phyloP scores from a whole-genome alignment of 2,329 filamentous ascomycete genomes.

The Trichoderma citrinoviride region DNA sequence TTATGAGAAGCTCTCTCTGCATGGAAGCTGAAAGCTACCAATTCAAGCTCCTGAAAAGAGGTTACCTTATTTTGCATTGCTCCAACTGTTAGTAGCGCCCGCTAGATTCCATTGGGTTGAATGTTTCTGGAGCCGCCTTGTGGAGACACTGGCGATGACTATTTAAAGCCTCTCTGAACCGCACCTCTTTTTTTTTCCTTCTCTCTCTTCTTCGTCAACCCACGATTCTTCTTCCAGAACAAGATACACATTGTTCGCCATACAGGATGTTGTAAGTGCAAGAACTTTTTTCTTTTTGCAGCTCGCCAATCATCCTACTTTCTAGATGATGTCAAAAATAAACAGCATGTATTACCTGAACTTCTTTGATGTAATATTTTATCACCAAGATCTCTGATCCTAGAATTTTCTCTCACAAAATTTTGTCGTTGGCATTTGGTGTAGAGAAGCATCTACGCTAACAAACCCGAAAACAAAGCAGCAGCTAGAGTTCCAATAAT shows the following conservation, averaged over 20 bases:
- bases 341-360: constrained; percentile 61
- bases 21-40: not conserved
- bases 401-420: constrained; percentile 22
- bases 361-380: constrained; percentile 54
- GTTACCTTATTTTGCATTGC: too few relatives aligned
- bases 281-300: not conserved
- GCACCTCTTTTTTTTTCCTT: not conserved
- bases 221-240: constrained; percentile 16
- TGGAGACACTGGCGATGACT: constrained; percentile 1
- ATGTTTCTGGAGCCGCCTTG: constrained; percentile 19
- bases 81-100: not conserved
- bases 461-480: not conserved
- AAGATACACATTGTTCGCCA: constrained; percentile 17
- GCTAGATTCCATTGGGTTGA: not conserved
- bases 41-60: not conserved
- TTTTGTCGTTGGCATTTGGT: not conserved
- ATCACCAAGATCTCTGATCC: constrained; percentile 72
- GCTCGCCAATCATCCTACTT: not conserved
- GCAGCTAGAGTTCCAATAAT: not conserved
- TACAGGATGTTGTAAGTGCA: constrained; percentile 9
- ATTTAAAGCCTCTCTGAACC: not conserved
- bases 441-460: constrained; percentile 6
- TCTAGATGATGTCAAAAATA: constrained; percentile 51
- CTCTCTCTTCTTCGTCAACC: not conserved
- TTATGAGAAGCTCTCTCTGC: constrained; percentile 22